Conservation (phyloP, 768 basidiomycete genomes). For the Tylopilus subfusipes region DNA sequence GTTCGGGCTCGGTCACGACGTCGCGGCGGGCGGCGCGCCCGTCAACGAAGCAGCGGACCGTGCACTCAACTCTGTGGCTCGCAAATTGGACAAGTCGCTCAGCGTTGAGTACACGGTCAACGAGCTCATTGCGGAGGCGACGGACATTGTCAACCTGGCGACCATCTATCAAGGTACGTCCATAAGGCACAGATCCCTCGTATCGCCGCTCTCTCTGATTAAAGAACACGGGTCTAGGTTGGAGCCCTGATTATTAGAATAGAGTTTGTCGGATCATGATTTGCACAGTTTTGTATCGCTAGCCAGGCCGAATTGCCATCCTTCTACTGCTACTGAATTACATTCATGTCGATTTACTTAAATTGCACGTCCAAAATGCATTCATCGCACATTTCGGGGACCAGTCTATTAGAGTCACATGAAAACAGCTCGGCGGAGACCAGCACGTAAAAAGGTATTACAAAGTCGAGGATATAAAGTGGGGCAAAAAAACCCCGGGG, state of each 20-base stretch:
- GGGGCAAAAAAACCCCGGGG: constrained; percentile 4
- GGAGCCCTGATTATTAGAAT: constrained; percentile 39
- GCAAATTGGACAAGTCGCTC: constrained; percentile 79
- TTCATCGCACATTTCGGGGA: constrained; percentile 17
- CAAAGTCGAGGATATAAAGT: constrained; percentile 27
- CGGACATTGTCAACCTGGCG: constrained; percentile 68
- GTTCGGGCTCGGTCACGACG: constrained; percentile 56
- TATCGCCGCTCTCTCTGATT: background rate
- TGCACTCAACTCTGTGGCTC: constrained; percentile 72
- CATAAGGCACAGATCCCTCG: background rate
- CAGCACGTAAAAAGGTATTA: constrained; percentile 30
- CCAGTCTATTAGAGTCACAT: constrained; percentile 24
- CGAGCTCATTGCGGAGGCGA: constrained; percentile 86
- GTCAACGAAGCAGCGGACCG: constrained; percentile 89
- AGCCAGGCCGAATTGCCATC: background rate
- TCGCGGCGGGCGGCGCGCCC: constrained; percentile 51
- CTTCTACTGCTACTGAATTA: constrained; percentile 10
- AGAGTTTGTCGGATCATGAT: no score
- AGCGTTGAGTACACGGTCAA: constrained; percentile 94
- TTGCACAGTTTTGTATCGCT: no score
- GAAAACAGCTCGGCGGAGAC: constrained; percentile 7
- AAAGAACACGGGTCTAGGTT: constrained; percentile 29
- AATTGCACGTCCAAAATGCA: constrained; percentile 7
- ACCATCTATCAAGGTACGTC: constrained; percentile 71
- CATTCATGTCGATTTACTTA: constrained; percentile 9